These are phyloP conservation scores for Geotrichum candidum DNA, from an alignment of 1,139 yeast species.

Conservation along the genomic window DNA sequence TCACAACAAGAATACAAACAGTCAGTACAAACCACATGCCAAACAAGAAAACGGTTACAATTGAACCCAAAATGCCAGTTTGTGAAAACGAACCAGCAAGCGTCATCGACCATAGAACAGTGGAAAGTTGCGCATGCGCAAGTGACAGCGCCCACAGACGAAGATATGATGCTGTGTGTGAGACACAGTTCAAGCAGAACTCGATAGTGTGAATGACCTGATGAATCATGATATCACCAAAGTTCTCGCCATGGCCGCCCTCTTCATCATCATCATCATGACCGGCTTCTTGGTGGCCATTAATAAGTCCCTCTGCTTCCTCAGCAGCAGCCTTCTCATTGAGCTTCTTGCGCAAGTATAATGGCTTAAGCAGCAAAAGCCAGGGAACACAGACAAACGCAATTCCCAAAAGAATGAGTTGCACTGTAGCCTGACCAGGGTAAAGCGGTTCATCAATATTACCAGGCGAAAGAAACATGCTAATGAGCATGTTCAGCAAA, in stretches of 20 bases:
- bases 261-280: constrained; percentile 33
- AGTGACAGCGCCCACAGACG: constrained; percentile 96
- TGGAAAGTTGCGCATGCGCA: constrained; percentile 94
- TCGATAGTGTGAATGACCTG: constrained; percentile 98
- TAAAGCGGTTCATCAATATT: constrained; percentile 74
- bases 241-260: constrained; percentile 48
- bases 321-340: constrained; percentile 17
- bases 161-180: constrained; percentile 95
- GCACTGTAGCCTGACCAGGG: constrained; percentile 78
- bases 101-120: constrained; percentile 96
- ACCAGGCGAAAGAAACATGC: constrained; percentile 95
- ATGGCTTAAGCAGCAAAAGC: constrained; percentile 80
- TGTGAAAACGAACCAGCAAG: constrained; percentile 73
- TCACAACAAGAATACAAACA: constrained; percentile 80
- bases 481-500: constrained; percentile 84
- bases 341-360: constrained; percentile 46
- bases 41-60: constrained; percentile 70
- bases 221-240: constrained; percentile 93
- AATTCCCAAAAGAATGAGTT: constrained; percentile 60
- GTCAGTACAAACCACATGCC: constrained; percentile 95
- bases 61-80: constrained; percentile 63
- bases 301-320: constrained; percentile 21
- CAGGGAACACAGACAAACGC: constrained; percentile 93
- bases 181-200: constrained; percentile 92
- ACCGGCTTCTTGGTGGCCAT: constrained; percentile 20